Conservation (phyloP, 495 filamentous ascomycete genomes). For the Lasiosphaeriaceae sp. region DNA sequence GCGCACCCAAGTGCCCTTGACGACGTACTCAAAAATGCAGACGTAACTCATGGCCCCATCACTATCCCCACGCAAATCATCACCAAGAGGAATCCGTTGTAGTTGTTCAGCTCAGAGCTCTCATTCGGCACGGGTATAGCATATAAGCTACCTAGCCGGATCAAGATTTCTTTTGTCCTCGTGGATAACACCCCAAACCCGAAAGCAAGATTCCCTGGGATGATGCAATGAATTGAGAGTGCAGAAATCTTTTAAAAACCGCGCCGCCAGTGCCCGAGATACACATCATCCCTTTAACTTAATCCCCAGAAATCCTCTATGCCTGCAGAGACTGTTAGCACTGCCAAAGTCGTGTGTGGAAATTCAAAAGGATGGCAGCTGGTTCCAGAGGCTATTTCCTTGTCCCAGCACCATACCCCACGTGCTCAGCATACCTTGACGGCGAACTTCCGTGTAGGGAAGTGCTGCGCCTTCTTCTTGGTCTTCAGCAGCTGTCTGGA, state of each 20-base stretch:
- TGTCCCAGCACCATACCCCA: background rate
- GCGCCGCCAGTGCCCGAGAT: slow-evolving; percentile 32
- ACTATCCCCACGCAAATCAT: slow-evolving; percentile 1
- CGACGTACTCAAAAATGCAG: slow-evolving; percentile 1
- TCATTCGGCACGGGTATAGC: slow-evolving; percentile 32
- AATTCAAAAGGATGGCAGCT: background rate
- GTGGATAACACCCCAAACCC: slow-evolving; percentile 34
- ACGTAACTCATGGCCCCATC: background rate
- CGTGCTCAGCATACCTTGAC: slow-evolving; percentile 71
- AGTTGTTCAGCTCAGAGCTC: slow-evolving; percentile 29
- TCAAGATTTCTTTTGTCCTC: slow-evolving; percentile 33
- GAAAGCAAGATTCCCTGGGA: slow-evolving; percentile 35
- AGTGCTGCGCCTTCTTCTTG: slow-evolving; percentile 91
- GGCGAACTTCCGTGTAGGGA: slow-evolving; percentile 97
- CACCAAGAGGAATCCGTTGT: slow-evolving; percentile 8
- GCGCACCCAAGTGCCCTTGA: too few relatives aligned
- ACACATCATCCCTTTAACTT: slow-evolving; percentile 28
- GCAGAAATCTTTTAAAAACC: slow-evolving; percentile 33
- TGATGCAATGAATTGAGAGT: slow-evolving; percentile 34
- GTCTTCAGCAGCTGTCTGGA: slow-evolving; percentile 78
- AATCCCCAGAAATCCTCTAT: slow-evolving; percentile 21
- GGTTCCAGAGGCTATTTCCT: background rate
- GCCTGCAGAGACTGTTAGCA: slow-evolving; percentile 26
- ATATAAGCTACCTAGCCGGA: slow-evolving; percentile 27
- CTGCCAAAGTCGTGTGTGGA: background rate